phyloP scores from a whole-genome alignment of 345 rosid genomes.

The Bruguiera parviflora region DNA sequence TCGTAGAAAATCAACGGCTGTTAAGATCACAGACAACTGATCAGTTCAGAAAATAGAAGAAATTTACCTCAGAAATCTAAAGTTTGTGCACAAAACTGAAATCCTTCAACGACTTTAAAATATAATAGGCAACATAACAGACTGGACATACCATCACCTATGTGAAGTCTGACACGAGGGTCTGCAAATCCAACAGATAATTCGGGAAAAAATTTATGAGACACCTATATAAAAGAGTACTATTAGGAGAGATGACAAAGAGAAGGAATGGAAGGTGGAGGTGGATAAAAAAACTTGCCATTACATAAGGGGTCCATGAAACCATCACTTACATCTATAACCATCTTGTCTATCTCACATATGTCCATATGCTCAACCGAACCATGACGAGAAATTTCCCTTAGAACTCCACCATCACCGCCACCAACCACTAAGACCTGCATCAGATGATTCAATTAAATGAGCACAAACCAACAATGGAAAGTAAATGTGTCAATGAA shows the following conservation, averaged over 20 bases:
- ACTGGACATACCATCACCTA: slow-evolving; percentile 83
- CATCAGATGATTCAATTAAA: slow-evolving; percentile 3
- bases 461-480: slow-evolving; percentile 1
- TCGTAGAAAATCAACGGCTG: slow-evolving; percentile 81
- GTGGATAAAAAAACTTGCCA: neutral
- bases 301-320: neutral
- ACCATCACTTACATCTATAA: slow-evolving; percentile 72
- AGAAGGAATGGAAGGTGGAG: neutral
- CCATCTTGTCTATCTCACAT: slow-evolving; percentile 96
- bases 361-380: slow-evolving; percentile 89
- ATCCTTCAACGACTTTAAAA: neutral
- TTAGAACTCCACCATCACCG: slow-evolving; percentile 95
- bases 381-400: slow-evolving; percentile 84
- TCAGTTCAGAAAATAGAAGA: slow-evolving; percentile 15
- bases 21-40: slow-evolving; percentile 25
- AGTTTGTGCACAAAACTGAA: neutral
- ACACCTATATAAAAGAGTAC: slow-evolving; percentile 47
- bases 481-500: neutral
- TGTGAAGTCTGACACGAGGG: slow-evolving; percentile 83
- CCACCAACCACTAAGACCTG: slow-evolving; percentile 99
- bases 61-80: neutral
- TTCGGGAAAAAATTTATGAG: slow-evolving; percentile 76
- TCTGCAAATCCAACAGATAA: slow-evolving; percentile 87
- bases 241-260: neutral
- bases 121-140: neutral